Base-by-base conservation (phyloP, 768 basidiomycete genomes). In the Suillus subluteus region DNA sequence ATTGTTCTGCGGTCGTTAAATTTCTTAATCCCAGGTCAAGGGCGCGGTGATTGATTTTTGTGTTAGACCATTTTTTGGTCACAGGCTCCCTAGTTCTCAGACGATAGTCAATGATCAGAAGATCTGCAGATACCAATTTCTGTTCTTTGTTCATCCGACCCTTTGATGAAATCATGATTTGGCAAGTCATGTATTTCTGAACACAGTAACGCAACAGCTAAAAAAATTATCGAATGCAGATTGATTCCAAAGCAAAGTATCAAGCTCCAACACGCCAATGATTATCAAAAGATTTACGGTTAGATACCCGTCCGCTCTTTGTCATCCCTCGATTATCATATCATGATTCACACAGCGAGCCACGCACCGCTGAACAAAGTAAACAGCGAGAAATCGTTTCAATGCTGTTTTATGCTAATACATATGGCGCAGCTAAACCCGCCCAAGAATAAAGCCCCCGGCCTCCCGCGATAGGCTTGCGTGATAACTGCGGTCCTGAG, bases 141-240 rank as follows among this genome's bases (percentile, higher is more conserved):
- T 56, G 55, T 37, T 56, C 55, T 56, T 56, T 56, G 55, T 56
- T 54, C 55, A 37, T 37, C 55, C 55, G 13, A 50, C 23, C 12
- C 21, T 56, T 6, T n/a, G 55, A 56, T 35, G 55, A 56, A 56
- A 56, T 56, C 21, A 35, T n/a, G 55, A 56, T 37, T 21, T 37
- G 21, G 21, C 55, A 56, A n/a, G 35, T 35, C 32, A 35, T n/a
- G 21, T 32, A 56, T 35, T 35, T 35, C 55, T 37, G 32, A 56
- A 56, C 12, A n/a, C 6, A 56, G 55, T 35, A 56, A 35, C 7
- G 21, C 6, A n/a, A 37, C 12, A 37, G 21, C 55, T 56, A n/a
- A 37, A 56, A n/a, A 35, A 12, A 56, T 56, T 6, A 37, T 56
- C 21, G 32, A 56, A 56, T 11, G 18, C 32, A 32, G 32, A 12